Conservation (phyloP, 2,329 filamentous ascomycete genomes). For the Ophiosphaerella korrae region DNA sequence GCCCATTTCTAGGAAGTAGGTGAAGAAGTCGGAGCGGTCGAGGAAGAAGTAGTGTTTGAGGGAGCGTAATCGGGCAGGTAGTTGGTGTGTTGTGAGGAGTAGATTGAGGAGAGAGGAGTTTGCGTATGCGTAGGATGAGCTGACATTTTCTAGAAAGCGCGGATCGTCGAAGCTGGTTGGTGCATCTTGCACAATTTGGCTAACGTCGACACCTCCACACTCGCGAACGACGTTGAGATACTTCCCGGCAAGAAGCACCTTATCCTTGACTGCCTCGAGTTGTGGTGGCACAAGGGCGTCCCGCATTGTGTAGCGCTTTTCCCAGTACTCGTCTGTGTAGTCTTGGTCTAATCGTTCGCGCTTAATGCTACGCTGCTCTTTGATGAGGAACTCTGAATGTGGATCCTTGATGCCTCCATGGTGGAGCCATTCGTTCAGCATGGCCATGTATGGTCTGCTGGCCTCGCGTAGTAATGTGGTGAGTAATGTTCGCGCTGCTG, state of each 20-base stretch:
- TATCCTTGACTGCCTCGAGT: slow-evolving; percentile 87
- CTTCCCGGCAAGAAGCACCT: slow-evolving; percentile 92
- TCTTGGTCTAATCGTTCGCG: slow-evolving; percentile 91
- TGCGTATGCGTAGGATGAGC: slow-evolving; percentile 90
- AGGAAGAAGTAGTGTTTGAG: slow-evolving; percentile 99
- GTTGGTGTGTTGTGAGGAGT: slow-evolving; percentile 87
- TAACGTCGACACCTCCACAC: slow-evolving; percentile 93
- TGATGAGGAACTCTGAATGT: slow-evolving; percentile 90
- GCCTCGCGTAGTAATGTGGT: slow-evolving; percentile 84
- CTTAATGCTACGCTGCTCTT: slow-evolving; percentile 93
- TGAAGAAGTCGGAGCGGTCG: slow-evolving; percentile 96
- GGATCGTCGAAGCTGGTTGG: slow-evolving; percentile 90
- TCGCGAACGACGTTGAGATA: slow-evolving; percentile 98
- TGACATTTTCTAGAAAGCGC: slow-evolving; percentile 93
- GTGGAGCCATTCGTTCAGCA: slow-evolving; percentile 98
- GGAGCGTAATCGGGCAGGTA: slow-evolving; percentile 84
- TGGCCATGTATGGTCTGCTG: slow-evolving; percentile 92
- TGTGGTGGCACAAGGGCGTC: slow-evolving; percentile 92
- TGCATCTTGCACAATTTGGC: slow-evolving; percentile 85
- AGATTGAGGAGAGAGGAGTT: slow-evolving; percentile 92
- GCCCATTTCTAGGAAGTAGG: slow-evolving; percentile 93
- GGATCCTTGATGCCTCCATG: slow-evolving; percentile 94
- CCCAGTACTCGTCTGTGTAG: slow-evolving; percentile 99
- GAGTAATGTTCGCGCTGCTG: slow-evolving; percentile 79
- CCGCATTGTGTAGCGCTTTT: slow-evolving; percentile 92